A percentile compares a stretch with the other conserved stretches of the same genome.
Evolutionary conservation across 192 early-diverging fungal genomes (phyloP).

Genomic region (Coemansia sp.): DNA sequence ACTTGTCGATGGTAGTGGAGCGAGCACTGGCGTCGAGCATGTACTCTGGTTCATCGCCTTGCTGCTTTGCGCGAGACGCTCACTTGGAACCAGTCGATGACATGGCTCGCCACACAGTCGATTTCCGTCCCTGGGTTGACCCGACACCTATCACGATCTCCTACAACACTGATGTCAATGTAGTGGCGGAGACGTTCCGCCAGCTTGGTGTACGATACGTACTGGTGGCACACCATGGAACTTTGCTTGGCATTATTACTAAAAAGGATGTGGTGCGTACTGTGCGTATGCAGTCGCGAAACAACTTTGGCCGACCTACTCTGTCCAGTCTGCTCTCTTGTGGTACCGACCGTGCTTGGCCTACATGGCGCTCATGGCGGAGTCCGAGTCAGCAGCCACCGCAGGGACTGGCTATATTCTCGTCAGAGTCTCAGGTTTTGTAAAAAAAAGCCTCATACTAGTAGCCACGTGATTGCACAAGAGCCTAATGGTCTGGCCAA

Average conservation of each 20-base stretch:
- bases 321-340: slow-evolving; percentile 22
- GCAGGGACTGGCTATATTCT: slow-evolving; percentile 15
- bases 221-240: slow-evolving; percentile 63
- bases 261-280: slow-evolving; percentile 72
- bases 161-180: slow-evolving; percentile 65
- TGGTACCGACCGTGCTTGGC: background rate
- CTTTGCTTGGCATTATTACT: slow-evolving; percentile 69
- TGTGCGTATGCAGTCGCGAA: slow-evolving; percentile 51
- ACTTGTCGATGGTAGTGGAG: slow-evolving; percentile 51
- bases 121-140: slow-evolving; percentile 74
- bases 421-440: slow-evolving; percentile 34
- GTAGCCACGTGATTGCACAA: background rate
- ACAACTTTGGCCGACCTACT: slow-evolving; percentile 26
- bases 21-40: slow-evolving; percentile 24
- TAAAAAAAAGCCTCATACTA: slow-evolving; percentile 1
- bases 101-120: slow-evolving; percentile 31
- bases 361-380: background rate
- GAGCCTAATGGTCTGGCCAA: slow-evolving; percentile 9
- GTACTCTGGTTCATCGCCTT: slow-evolving; percentile 34
- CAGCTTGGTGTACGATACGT: slow-evolving; percentile 71
- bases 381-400: background rate
- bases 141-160: slow-evolving; percentile 68
- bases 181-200: slow-evolving; percentile 68
- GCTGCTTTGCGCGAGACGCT: slow-evolving; percentile 26
- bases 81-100: background rate